phyloP scores from a whole-genome alignment of 2,329 filamentous ascomycete genomes.

The Thermothelomyces thermophilus region DNA sequence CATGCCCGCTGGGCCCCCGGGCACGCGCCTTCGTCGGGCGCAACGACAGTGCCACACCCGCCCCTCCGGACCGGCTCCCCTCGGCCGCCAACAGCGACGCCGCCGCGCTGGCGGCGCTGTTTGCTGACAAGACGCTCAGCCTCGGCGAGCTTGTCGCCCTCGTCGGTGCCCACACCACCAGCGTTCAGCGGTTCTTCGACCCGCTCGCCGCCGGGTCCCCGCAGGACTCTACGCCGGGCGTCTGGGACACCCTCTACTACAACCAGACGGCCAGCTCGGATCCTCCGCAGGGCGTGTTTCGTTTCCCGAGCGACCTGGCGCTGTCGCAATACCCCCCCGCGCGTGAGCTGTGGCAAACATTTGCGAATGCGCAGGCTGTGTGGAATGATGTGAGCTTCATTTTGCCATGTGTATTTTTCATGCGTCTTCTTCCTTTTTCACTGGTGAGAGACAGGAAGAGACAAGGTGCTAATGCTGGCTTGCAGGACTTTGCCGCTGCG shows the following conservation, averaged over 20 bases:
- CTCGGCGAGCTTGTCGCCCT: slow-evolving; percentile 9
- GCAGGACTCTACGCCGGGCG: slow-evolving; percentile 13
- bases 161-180: slow-evolving; percentile 12
- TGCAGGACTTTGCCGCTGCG: slow-evolving; percentile 3
- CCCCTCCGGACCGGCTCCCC: slow-evolving; percentile 1
- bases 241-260: slow-evolving; percentile 10
- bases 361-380: neutral
- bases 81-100: neutral
- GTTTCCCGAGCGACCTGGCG: slow-evolving; percentile 7
- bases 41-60: neutral
- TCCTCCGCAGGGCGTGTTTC: slow-evolving; percentile 1
- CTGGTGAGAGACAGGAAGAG: neutral
- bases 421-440: too few relatives aligned
- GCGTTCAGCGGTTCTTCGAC: slow-evolving; percentile 6
- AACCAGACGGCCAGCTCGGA: slow-evolving; percentile 1
- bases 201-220: neutral
- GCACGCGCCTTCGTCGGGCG: slow-evolving; percentile 12
- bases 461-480: neutral
- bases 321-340: slow-evolving; percentile 1
- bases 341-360: neutral
- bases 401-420: neutral
- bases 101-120: slow-evolving; percentile 4
- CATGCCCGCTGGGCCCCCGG: slow-evolving; percentile 13
- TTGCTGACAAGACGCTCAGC: slow-evolving; percentile 10
- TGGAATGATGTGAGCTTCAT: slow-evolving; percentile 1